Conservation (phyloP, 169 alveolate genomes). For the Eimeria sp. region DNA sequence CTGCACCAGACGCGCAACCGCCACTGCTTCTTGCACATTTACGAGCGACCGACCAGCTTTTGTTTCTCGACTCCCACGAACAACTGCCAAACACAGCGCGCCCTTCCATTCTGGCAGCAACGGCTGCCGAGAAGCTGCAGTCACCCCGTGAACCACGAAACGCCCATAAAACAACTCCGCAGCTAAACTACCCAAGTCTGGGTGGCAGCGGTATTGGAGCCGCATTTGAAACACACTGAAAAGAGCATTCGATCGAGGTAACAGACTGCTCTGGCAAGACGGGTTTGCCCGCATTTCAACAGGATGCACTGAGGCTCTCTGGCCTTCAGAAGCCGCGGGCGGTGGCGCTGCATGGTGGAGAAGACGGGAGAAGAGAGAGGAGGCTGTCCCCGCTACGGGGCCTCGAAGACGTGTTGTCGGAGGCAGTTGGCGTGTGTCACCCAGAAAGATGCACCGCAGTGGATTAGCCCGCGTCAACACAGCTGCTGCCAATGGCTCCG, state of each 20-base stretch:
- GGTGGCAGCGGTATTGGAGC: constrained; percentile 84
- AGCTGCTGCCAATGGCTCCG: constrained; percentile 74
- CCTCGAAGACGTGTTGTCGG: constrained; percentile 62
- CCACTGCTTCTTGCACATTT: constrained; percentile 40
- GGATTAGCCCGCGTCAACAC: constrained; percentile 53
- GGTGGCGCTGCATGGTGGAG: constrained; percentile 13
- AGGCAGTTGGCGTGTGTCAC: constrained; percentile 82
- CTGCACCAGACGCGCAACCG: constrained; percentile 36
- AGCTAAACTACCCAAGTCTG: constrained; percentile 67
- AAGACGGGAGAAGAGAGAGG: constrained; percentile 45
- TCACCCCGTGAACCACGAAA: constrained; percentile 71
- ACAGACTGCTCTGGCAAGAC: background rate
- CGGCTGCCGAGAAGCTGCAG: constrained; percentile 50
- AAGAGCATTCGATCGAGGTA: background rate
- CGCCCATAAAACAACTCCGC: constrained; percentile 77
- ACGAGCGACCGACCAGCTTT: constrained; percentile 37
- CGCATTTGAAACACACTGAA: constrained; percentile 31
- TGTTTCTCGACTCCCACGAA: constrained; percentile 38
- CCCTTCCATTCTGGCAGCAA: constrained; percentile 51
- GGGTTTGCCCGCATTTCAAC: background rate
- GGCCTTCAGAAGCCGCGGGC: background rate
- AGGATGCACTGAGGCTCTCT: background rate
- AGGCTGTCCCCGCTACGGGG: constrained; percentile 21
- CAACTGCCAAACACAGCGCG: constrained; percentile 44
- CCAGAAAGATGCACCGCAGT: constrained; percentile 69